Percentiles rank a stretch among this genome's conserved stretches.
Evolutionary conservation across 345 rosid species (phyloP).

Genomic region (Murraya paniculata): DNA sequence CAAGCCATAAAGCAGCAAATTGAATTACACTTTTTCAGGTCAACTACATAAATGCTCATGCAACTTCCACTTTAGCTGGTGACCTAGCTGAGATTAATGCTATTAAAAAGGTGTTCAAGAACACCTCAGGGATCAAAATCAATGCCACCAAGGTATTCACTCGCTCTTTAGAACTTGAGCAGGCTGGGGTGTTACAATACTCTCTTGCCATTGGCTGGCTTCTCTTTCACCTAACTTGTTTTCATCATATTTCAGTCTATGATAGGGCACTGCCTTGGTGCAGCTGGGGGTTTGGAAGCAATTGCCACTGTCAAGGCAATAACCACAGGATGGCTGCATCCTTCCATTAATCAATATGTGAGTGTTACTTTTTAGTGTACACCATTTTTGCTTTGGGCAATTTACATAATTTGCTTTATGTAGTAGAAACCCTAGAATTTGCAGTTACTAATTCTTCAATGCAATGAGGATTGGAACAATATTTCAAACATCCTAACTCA

Average conservation of each 20-base stretch:
- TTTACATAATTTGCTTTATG: neutral
- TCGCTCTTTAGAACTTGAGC: conserved; percentile 1
- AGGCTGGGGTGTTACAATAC: neutral
- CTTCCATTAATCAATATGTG: conserved; percentile 92
- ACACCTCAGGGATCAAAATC: conserved; percentile 78
- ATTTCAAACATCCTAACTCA: neutral
- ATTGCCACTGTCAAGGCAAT: conserved; percentile 89
- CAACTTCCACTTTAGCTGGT: conserved; percentile 97
- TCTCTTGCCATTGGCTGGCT: conserved; percentile 3
- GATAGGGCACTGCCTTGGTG: conserved; percentile 99
- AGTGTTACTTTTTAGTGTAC: conserved; percentile 23
- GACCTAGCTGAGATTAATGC: conserved; percentile 99
- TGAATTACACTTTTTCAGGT: conserved; percentile 46
- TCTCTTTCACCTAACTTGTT: conserved; percentile 2
- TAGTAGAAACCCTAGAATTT: neutral
- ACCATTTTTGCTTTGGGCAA: neutral
- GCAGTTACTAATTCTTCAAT: neutral
- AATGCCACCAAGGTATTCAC: conserved; percentile 87
- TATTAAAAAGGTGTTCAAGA: conserved; percentile 87
- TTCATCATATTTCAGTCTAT: conserved; percentile 58
- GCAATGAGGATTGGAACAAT: neutral
- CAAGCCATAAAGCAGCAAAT: neutral
- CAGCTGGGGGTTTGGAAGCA: conserved; percentile 98
- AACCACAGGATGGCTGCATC: conserved; percentile 95
- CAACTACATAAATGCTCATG: conserved; percentile 95